Percentiles rank a stretch among this genome's conserved stretches.
Evolutionary conservation across 768 basidiomycete species (phyloP).

Genomic region (Lentinus tigrinus): DNA sequence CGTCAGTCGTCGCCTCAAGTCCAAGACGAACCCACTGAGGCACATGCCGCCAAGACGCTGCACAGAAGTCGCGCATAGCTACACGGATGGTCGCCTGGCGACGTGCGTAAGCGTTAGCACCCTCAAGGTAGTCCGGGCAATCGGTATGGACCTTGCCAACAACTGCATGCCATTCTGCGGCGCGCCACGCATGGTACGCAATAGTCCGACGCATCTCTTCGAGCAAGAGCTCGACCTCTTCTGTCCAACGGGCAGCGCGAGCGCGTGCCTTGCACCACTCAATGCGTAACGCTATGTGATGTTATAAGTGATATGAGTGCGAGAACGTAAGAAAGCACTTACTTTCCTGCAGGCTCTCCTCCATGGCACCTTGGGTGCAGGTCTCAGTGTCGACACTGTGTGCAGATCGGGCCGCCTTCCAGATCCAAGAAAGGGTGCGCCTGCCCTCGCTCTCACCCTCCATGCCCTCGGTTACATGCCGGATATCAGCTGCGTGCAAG

Average conservation of each 20-base stretch:
- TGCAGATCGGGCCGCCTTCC: too few species aligned
- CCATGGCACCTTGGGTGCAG: neutral
- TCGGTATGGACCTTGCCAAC: neutral
- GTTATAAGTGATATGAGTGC: neutral
- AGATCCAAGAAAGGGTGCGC: constrained; percentile 17
- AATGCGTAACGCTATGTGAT: neutral
- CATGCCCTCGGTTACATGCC: neutral
- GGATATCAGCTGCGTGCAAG: constrained; percentile 4
- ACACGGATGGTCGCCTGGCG: neutral
- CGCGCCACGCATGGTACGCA: neutral
- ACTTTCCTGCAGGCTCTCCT: neutral
- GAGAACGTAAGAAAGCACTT: neutral
- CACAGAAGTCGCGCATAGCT: neutral
- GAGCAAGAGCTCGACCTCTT: constrained; percentile 16
- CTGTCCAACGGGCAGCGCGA: constrained; percentile 11
- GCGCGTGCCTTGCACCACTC: constrained; percentile 17
- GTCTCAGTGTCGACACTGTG: neutral
- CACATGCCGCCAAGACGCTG: neutral
- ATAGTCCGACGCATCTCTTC: constrained; percentile 22
- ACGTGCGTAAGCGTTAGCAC: neutral
- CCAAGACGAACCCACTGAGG: neutral
- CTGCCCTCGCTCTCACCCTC: constrained; percentile 6
- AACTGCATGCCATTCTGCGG: neutral
- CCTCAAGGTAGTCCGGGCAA: neutral
- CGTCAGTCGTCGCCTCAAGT: too few species aligned